Evolutionary conservation across 495 filamentous ascomycete species (phyloP), one percentile per base, ranked within the genome.

Genomic region (Penicillium dipodomyicola): DNA sequence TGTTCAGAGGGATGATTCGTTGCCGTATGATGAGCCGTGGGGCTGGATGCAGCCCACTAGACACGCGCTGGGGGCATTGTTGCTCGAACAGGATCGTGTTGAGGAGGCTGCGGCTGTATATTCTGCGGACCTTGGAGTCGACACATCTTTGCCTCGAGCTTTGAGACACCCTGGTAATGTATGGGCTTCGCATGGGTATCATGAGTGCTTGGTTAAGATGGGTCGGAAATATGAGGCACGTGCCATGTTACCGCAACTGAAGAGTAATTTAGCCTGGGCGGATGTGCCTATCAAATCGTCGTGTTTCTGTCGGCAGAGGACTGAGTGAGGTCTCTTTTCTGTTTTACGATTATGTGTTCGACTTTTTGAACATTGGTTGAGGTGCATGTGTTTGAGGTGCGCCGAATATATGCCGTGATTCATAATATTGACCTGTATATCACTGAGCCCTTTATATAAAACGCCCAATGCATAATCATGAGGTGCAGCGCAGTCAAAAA

Each of bases 11-110:
- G 83, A 86, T 53, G 81, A 86, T 52, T 56, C 64, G 1, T 71
- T 89, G 8, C 80, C 79, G 0, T 89, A 86, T 53, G 81, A 84
- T 55, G 86, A 89, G 67, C 86, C 86, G 0, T 88, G 85, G 84
- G 82, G 82, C 3, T 87, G 84, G 84, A 87, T 87, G 84, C 80
- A 85, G 58, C 84, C 86, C 0, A 78, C 83, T 1, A 71, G 84
- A 5, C 86, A 89, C 68, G 84, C 85, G 4, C 81, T 84, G 41
- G 86, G 81, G 0, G 86, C 85, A 5, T 71, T 89, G 1, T 67
- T 86, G 19, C 64, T 85, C 0, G 86, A 89, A 53, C 85, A 88
- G 54, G 80, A 77, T 3, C 73, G 72, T 2, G 72, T 83, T 8
- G 69, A 80, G 27, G 74, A 86, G 50, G 85, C 85, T 0, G 56